Percentiles rank a stretch among this genome's conserved stretches.
These are phyloP conservation scores for Adansonia rubrostipa DNA, from an alignment of 441 rosid species.

Conservation along the genomic window DNA sequence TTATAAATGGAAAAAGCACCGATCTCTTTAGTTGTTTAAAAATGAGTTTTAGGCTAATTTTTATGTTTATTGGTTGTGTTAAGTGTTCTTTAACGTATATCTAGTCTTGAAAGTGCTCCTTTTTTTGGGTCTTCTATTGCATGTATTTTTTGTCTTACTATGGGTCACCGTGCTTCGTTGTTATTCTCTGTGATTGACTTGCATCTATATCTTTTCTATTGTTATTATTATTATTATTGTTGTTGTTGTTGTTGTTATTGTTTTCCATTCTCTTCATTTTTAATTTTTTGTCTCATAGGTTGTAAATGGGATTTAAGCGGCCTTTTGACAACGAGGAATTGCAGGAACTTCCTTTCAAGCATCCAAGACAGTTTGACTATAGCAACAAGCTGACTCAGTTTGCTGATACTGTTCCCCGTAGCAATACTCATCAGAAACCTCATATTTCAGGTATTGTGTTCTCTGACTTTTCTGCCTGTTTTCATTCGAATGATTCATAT, in stretches of 20 bases:
- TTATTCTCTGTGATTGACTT: neutral
- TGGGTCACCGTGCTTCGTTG: neutral
- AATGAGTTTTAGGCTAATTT: neutral
- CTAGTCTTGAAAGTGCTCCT: neutral
- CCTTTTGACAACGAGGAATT: conserved; percentile 36
- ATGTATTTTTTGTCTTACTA: neutral
- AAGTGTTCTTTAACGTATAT: neutral
- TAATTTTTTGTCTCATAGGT: conserved; percentile 23
- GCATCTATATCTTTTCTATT: neutral
- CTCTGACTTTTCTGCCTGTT: neutral
- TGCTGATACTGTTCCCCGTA: conserved; percentile 6
- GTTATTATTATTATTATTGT: no score
- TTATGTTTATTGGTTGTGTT: neutral
- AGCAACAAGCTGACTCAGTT: conserved; percentile 30
- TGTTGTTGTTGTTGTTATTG: neutral
- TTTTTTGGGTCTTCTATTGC: neutral
- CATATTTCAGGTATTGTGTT: conserved; percentile 38
- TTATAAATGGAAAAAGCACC: neutral
- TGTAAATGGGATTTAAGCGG: conserved; percentile 47
- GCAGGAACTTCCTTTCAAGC: conserved; percentile 42
- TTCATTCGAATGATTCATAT: neutral
- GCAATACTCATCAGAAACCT: conserved; percentile 19
- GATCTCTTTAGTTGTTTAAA: neutral
- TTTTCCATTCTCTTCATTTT: neutral
- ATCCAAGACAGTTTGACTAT: conserved; percentile 37